These are phyloP conservation scores for Taiozyma sp. DNA, from an alignment of 1,139 yeast species.

Conservation along the genomic window DNA sequence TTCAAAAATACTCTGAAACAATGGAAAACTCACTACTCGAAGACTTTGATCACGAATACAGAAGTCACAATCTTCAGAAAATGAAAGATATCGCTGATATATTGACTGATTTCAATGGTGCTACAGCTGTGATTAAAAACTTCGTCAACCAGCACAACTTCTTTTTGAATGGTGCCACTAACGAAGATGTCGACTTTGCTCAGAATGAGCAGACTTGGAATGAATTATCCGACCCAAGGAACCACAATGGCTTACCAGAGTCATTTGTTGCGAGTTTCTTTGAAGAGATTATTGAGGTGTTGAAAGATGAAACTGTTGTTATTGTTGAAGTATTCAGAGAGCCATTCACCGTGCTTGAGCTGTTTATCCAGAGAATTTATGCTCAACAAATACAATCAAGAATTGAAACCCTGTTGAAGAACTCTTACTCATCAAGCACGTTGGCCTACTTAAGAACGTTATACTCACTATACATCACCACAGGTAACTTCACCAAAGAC, in stretches of 20 bases:
- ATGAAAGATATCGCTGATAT: slow-evolving; percentile 78
- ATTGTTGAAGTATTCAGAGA: slow-evolving; percentile 69
- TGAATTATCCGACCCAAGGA: slow-evolving; percentile 40
- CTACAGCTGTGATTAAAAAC: slow-evolving; percentile 73
- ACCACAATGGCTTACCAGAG: slow-evolving; percentile 32
- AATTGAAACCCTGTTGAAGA: slow-evolving; percentile 55
- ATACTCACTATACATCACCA: slow-evolving; percentile 55
- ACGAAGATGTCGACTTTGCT: slow-evolving; percentile 29
- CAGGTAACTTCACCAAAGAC: slow-evolving; percentile 60
- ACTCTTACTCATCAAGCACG: slow-evolving; percentile 58
- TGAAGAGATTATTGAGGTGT: slow-evolving; percentile 37
- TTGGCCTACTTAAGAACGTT: slow-evolving; percentile 77
- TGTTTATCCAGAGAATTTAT: slow-evolving; percentile 71
- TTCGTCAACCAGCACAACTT: slow-evolving; percentile 80
- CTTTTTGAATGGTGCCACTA: slow-evolving; percentile 47
- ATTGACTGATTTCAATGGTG: slow-evolving; percentile 80
- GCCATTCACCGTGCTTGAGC: slow-evolving; percentile 58
- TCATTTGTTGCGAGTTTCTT: slow-evolving; percentile 33
- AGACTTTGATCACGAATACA: slow-evolving; percentile 51
- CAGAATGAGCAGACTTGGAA: slow-evolving; percentile 39
- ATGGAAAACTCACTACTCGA: slow-evolving; percentile 65
- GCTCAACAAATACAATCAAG: slow-evolving; percentile 72
- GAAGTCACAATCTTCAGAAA: slow-evolving; percentile 46
- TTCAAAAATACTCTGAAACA: slow-evolving; percentile 67
- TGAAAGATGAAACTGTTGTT: slow-evolving; percentile 67